These are phyloP conservation scores for Moesziomyces sp. DNA, from an alignment of 1,284 basidiomycete species.

Conservation along the genomic window DNA sequence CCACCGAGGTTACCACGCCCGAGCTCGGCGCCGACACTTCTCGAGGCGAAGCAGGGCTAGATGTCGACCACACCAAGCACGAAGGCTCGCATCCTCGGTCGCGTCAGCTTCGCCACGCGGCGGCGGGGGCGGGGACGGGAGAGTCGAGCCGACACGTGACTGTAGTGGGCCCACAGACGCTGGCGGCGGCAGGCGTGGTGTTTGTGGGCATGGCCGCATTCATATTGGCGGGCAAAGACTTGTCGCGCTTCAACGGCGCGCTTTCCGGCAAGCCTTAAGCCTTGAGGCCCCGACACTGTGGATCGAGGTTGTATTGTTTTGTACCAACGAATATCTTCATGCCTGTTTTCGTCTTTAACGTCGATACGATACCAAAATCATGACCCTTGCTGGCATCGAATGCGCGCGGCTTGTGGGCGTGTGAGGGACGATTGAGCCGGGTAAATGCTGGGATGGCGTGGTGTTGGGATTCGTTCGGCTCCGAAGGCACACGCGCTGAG, in stretches of 20 bases:
- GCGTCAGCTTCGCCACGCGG: slow-evolving; percentile 20
- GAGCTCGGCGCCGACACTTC: slow-evolving; percentile 23
- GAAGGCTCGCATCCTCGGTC: slow-evolving; percentile 14
- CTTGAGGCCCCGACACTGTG: not conserved
- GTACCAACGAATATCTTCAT: not conserved
- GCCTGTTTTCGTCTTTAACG: not conserved
- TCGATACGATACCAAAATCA: too few species aligned
- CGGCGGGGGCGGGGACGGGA: not conserved
- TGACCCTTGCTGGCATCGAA: too few species aligned
- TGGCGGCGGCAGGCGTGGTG: slow-evolving; percentile 48
- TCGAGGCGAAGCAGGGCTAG: slow-evolving; percentile 14
- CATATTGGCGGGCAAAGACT: slow-evolving; percentile 48
- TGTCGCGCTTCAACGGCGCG: slow-evolving; percentile 20
- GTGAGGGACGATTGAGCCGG: too few species aligned
- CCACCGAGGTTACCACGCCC: slow-evolving; percentile 46
- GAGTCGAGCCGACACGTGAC: slow-evolving; percentile 15
- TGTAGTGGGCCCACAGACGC: slow-evolving; percentile 16
- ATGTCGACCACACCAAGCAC: slow-evolving; percentile 18
- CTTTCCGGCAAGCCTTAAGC: slow-evolving; percentile 21
- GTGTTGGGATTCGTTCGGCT: too few species aligned
- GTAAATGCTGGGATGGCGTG: too few species aligned
- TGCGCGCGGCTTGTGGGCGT: too few species aligned
- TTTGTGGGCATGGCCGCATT: slow-evolving; percentile 49
- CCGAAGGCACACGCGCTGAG: too few species aligned
- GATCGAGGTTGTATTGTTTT: not conserved